A percentile compares a stretch with the other conserved stretches of the same genome.
These are phyloP conservation scores for Keithomyces neogunnii DNA, from an alignment of 2,329 filamentous ascomycete genomes.

Conservation along the genomic window DNA sequence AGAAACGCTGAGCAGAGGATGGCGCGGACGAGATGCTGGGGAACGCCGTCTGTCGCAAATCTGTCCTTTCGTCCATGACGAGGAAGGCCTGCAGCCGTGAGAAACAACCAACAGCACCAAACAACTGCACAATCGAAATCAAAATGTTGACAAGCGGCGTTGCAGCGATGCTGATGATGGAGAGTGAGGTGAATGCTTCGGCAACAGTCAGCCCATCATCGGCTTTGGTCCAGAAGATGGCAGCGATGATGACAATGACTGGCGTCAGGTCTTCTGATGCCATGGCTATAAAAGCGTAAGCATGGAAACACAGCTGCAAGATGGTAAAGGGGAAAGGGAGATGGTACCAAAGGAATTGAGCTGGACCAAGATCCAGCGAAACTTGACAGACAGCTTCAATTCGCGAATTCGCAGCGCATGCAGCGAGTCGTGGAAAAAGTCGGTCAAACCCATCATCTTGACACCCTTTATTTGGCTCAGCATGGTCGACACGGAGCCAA, in stretches of 20 bases:
- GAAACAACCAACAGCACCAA: constrained; percentile 24
- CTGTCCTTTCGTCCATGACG: constrained; percentile 15
- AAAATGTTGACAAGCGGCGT: constrained; percentile 24
- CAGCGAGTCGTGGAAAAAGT: constrained; percentile 21
- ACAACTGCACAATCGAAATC: constrained; percentile 23
- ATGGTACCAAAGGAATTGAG: constrained; percentile 19
- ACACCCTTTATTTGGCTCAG: constrained; percentile 33
- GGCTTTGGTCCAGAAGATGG: constrained; percentile 23
- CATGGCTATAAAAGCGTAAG: constrained; percentile 9
- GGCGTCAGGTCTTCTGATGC: constrained; percentile 22
- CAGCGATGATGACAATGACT: constrained; percentile 22
- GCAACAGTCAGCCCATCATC: constrained; percentile 21
- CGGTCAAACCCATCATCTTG: constrained; percentile 34
- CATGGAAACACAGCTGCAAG: neutral
- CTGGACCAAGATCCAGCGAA: constrained; percentile 25
- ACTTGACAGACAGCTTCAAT: constrained; percentile 27
- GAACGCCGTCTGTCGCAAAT: constrained; percentile 1
- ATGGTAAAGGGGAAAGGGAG: neutral
- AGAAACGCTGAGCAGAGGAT: neutral
- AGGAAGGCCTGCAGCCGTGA: constrained; percentile 25
- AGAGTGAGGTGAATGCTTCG: constrained; percentile 27
- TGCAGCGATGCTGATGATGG: constrained; percentile 24
- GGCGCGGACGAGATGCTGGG: neutral
- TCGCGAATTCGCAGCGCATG: constrained; percentile 28
- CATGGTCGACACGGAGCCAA: constrained; percentile 30